These are phyloP conservation scores for Teratosphaeria destructans DNA, from an alignment of 2,329 filamentous ascomycete species.

Conservation along the genomic window DNA sequence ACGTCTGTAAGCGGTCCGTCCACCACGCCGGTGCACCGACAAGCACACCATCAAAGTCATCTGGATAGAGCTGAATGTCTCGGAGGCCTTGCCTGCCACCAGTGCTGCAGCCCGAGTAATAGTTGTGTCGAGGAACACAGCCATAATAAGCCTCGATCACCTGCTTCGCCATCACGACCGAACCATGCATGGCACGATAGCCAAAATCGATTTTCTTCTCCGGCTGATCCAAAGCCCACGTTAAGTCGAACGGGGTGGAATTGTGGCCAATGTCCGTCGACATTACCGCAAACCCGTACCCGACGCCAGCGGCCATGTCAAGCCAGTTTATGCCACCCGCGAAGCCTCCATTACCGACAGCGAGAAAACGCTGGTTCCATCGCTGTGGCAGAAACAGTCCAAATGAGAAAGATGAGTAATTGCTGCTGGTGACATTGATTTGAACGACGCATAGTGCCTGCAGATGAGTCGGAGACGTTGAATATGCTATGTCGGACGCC, in stretches of 20 bases:
- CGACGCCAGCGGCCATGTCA: constrained; percentile 34
- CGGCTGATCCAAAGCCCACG: constrained; percentile 30
- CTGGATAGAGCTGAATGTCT: constrained; percentile 42
- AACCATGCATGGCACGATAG: constrained; percentile 38
- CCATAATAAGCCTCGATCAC: constrained; percentile 41
- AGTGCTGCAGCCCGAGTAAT: constrained; percentile 50
- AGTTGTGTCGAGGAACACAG: constrained; percentile 34
- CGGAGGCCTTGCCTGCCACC: constrained; percentile 50
- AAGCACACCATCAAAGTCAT: constrained; percentile 49
- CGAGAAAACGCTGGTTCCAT: constrained; percentile 26
- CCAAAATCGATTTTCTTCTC: constrained; percentile 30
- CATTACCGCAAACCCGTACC: constrained; percentile 35
- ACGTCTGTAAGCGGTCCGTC: constrained; percentile 37
- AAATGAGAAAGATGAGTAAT: constrained; percentile 20
- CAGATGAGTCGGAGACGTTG: constrained; percentile 27
- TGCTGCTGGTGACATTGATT: constrained; percentile 21
- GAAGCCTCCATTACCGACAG: constrained; percentile 38
- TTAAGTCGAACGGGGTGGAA: constrained; percentile 22
- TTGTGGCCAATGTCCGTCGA: constrained; percentile 39
- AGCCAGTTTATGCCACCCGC: constrained; percentile 39
- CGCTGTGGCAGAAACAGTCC: constrained; percentile 23
- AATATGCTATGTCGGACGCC: constrained; percentile 29
- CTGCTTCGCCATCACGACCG: constrained; percentile 38
- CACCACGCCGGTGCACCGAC: constrained; percentile 45
- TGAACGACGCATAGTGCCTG: constrained; percentile 22